Evolutionary conservation across 2,329 filamentous ascomycete species (phyloP).

Genomic region (Nemania sp.): DNA sequence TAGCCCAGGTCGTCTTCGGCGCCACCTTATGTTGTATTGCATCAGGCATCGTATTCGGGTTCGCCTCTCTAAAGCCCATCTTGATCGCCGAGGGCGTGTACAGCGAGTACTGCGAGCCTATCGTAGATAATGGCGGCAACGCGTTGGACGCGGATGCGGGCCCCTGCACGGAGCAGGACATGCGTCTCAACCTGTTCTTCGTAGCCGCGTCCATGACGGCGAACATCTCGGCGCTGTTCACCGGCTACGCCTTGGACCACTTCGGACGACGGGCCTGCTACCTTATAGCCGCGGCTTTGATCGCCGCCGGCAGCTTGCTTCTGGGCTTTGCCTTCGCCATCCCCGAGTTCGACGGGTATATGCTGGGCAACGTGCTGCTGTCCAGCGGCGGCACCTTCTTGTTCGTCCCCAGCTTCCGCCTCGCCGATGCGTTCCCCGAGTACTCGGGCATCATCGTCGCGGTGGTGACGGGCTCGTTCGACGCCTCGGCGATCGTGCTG

Average conservation of each 20-base stretch:
- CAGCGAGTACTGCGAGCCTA: slow-evolving; percentile 52
- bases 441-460: slow-evolving; percentile 63
- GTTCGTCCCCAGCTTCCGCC: slow-evolving; percentile 66
- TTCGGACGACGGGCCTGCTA: slow-evolving; percentile 67
- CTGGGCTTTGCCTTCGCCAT: slow-evolving; percentile 61
- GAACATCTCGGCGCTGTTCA: slow-evolving; percentile 67
- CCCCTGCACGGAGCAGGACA: slow-evolving; percentile 58
- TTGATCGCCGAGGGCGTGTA: slow-evolving; percentile 63
- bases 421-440: slow-evolving; percentile 66
- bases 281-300: slow-evolving; percentile 60
- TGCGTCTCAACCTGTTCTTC: slow-evolving; percentile 69
- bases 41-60: slow-evolving; percentile 67
- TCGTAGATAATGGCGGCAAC: slow-evolving; percentile 46
- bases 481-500: slow-evolving; percentile 65
- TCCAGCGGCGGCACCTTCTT: slow-evolving; percentile 65
- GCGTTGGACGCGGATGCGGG: slow-evolving; percentile 39
- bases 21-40: slow-evolving; percentile 69
- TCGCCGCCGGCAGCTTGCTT: slow-evolving; percentile 60
- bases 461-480: slow-evolving; percentile 64
- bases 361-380: slow-evolving; percentile 61
- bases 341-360: slow-evolving; percentile 61
- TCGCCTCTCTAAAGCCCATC: slow-evolving; percentile 65
- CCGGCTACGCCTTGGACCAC: slow-evolving; percentile 68
- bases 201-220: slow-evolving; percentile 68
- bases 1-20: slow-evolving; percentile 64